phyloP scores from a whole-genome alignment of 257 asterid species.

The Nicotiana attenuata region DNA sequence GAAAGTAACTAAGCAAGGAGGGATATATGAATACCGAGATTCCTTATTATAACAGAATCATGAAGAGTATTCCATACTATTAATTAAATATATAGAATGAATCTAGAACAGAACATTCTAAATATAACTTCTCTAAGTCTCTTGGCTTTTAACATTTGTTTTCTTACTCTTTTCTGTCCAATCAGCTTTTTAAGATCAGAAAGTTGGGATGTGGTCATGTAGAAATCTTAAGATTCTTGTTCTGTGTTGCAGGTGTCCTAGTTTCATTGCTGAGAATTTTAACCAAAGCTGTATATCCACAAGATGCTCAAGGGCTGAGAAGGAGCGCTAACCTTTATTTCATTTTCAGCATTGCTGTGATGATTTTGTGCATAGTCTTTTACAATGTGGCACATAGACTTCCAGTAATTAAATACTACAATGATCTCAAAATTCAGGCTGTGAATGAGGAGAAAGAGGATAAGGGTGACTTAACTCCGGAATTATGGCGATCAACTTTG shows the following conservation, averaged over 20 bases:
- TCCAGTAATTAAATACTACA: slow-evolving; percentile 72
- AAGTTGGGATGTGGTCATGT: neutral
- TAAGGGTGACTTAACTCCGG: slow-evolving; percentile 59
- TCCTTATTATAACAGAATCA: neutral
- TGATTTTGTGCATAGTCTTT: slow-evolving; percentile 63
- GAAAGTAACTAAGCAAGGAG: neutral
- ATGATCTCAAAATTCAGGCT: slow-evolving; percentile 59
- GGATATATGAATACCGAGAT: neutral
- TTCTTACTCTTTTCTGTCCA: neutral
- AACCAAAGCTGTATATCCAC: slow-evolving; percentile 82
- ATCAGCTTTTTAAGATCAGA: neutral
- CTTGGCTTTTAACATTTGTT: neutral
- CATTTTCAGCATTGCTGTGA: slow-evolving; percentile 59
- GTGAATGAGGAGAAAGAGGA: slow-evolving; percentile 58
- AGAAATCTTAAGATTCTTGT: neutral
- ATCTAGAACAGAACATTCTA: neutral
- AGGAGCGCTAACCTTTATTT: slow-evolving; percentile 88
- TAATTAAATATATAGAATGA: neutral
- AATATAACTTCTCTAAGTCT: neutral
- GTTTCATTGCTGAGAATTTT: slow-evolving; percentile 66
- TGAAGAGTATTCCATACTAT: neutral
- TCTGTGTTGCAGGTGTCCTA: slow-evolving; percentile 63
- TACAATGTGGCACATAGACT: slow-evolving; percentile 71
- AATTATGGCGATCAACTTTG: slow-evolving; percentile 60
- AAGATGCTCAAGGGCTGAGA: slow-evolving; percentile 73